Conservation (phyloP, 257 asterid genomes). For the Handroanthus guayacan region DNA sequence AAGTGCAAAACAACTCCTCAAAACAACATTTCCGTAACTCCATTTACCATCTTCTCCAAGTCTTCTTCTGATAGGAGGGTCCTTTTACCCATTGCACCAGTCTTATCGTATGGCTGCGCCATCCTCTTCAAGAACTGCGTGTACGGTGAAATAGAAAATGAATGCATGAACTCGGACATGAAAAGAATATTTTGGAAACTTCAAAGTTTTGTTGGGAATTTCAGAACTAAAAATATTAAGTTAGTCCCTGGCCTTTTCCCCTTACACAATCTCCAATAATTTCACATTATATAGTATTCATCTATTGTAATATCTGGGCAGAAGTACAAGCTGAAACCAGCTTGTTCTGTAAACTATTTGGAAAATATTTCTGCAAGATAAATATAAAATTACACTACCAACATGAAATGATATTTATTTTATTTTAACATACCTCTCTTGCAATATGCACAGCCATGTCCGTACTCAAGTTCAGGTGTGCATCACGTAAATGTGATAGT, state of each 20-base stretch:
- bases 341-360: background rate
- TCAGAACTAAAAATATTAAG: background rate
- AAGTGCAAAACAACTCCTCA: constrained; percentile 30
- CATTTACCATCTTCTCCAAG: constrained; percentile 77
- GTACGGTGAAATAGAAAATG: background rate
- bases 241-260: background rate
- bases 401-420: background rate
- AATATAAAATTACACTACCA: background rate
- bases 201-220: background rate
- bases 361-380: background rate
- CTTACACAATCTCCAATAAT: background rate
- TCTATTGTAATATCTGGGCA: background rate
- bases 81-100: constrained; percentile 80
- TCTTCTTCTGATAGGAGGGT: constrained; percentile 90
- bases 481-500: constrained; percentile 91
- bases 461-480: constrained; percentile 94
- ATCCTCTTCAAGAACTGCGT: constrained; percentile 89
- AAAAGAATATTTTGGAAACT: background rate
- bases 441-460: constrained; percentile 99
- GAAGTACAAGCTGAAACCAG: background rate
- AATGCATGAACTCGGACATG: background rate
- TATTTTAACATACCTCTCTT: constrained; percentile 64
- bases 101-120: constrained; percentile 98
- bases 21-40: constrained; percentile 55
- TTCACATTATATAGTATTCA: background rate